Evolutionary conservation across 805 yeast species (phyloP), one percentile per base, ranked within the genome.

Genomic region (Kluyveromyces aestuarii): DNA sequence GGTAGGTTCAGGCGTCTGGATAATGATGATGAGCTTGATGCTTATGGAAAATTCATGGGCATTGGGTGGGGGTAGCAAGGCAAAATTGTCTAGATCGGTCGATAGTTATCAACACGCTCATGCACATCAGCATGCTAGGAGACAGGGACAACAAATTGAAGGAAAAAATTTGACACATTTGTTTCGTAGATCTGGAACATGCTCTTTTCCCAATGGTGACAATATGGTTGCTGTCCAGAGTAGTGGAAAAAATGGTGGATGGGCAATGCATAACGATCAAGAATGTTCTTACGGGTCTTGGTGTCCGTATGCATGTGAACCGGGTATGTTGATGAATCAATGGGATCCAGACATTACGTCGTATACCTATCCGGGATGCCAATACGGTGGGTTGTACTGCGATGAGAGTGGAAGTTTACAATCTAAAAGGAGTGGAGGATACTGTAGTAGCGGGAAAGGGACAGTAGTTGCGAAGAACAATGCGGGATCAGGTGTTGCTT

Each of bases 261-360:
- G 96, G 96, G 96, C 96, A 45, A 74, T 85, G 77, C 77, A 81
- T 55, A 80, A 79, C 45, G 93, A 85, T 64, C 84, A 81, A 58
- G 58, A 72, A 37, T 88, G 96, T 67, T 64, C 80, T 4, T 72
- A 83, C 25, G 95, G 93, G n/a, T 68, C 73, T 30, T 89, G 81
- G 77, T 88, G 96, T 67, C 96, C 95, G 30, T 89, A 84, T 65
- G 96, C 96, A 16, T 88, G 96, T 63, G 81, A 88, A 16, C 85
- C 96, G 39, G 96, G 96, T 50, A 79, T 85, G 64, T 66, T 88
- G 48, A 82, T 84, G 83, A 86, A 81, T 30, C 96, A 88, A 67
- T 88, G 96, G 96, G 93, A 89, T 60, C 80, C 88, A 5, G 52
- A 64, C 5, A 84, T 82, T 37, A 86, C 86, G n/a, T 55, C 80